phyloP scores from a whole-genome alignment of 805 yeast genomes.

The Kuraishia cidri region DNA sequence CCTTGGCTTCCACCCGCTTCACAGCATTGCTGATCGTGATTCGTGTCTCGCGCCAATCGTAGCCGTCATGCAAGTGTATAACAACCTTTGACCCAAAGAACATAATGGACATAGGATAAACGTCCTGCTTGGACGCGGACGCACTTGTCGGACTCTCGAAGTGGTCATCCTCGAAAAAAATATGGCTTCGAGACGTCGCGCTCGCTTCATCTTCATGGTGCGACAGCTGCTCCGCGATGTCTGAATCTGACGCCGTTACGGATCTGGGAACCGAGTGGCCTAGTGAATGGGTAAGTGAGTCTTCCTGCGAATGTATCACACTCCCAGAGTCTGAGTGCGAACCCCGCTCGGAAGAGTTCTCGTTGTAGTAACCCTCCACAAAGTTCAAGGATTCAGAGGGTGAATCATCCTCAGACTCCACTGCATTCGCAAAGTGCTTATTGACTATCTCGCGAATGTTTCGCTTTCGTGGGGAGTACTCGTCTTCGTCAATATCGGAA shows the following conservation, averaged over 20 bases:
- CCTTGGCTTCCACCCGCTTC: constrained; percentile 45
- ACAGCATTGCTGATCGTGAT: constrained; percentile 58
- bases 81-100: constrained; percentile 27
- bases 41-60: constrained; percentile 82
- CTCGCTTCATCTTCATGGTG: neutral
- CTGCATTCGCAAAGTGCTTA: neutral
- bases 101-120: constrained; percentile 19
- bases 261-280: neutral
- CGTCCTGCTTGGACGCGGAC: neutral
- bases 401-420: constrained; percentile 6
- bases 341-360: neutral
- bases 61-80: constrained; percentile 74
- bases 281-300: neutral
- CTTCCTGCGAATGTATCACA: neutral
- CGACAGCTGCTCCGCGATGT: neutral
- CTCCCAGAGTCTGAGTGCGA: neutral
- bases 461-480: neutral
- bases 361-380: constrained; percentile 5
- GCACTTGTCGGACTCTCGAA: constrained; percentile 4
- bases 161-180: constrained; percentile 13
- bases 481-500: constrained; percentile 26
- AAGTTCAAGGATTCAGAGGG: constrained; percentile 2
- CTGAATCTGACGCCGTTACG: too few relatives aligned
- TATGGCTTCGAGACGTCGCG: neutral
- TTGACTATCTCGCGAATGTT: neutral